These are phyloP conservation scores for Sporothrix pallida DNA, from an alignment of 2,329 filamentous ascomycete genomes.

Conservation along the genomic window DNA sequence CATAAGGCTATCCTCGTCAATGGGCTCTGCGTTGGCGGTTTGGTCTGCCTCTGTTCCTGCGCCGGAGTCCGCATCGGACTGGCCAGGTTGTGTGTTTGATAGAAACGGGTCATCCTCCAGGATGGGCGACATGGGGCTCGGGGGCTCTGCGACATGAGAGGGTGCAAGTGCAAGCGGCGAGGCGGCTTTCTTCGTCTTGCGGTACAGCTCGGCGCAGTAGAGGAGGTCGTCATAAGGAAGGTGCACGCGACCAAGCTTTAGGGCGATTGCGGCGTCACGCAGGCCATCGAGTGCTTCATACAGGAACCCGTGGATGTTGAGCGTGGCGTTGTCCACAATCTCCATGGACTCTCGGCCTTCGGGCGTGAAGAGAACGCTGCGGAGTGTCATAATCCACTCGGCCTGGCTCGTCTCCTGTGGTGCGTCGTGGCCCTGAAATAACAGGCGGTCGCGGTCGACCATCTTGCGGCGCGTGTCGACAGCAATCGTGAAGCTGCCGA, in stretches of 20 bases:
- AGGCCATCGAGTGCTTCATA: conserved; percentile 85
- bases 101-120: conserved; percentile 26
- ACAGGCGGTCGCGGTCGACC: conserved; percentile 86
- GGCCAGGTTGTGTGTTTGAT: neutral
- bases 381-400: conserved; percentile 89
- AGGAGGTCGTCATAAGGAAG: conserved; percentile 87
- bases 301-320: conserved; percentile 91
- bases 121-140: conserved; percentile 24
- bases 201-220: conserved; percentile 64
- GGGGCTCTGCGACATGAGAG: conserved; percentile 41
- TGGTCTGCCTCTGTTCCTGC: neutral
- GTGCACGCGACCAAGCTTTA: conserved; percentile 90
- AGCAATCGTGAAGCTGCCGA: conserved; percentile 82
- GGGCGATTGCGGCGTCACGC: conserved; percentile 83
- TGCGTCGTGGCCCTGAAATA: conserved; percentile 72
- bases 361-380: conserved; percentile 86
- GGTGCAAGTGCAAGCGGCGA: conserved; percentile 40
- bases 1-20: conserved; percentile 67
- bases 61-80: neutral
- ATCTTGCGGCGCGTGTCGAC: conserved; percentile 92
- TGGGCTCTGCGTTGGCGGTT: neutral
- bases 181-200: conserved; percentile 52
- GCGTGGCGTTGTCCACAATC: conserved; percentile 81
- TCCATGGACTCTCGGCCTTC: conserved; percentile 85
- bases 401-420: conserved; percentile 70